Conservation (phyloP, 2,329 filamentous ascomycete genomes). For the Scorias spongiosa region DNA sequence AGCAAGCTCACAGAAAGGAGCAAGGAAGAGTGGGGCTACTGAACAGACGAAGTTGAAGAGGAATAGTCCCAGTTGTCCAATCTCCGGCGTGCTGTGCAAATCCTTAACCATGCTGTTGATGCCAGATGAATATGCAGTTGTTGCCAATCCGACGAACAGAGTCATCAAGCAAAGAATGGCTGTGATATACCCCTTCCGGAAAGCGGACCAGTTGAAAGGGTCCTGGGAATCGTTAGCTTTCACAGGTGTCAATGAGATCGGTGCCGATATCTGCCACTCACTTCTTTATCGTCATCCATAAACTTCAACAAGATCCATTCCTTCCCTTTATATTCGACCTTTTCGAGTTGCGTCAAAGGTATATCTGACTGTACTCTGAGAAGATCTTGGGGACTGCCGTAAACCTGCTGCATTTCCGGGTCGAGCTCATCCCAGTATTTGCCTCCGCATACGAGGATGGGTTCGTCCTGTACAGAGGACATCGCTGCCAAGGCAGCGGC, state of each 20-base stretch:
- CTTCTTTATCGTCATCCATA: slow-evolving; percentile 23
- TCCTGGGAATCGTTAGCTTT: slow-evolving; percentile 27
- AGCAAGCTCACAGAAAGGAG: slow-evolving; percentile 35
- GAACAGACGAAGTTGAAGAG: slow-evolving; percentile 36
- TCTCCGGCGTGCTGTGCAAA: slow-evolving; percentile 25
- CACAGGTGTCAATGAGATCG: neutral
- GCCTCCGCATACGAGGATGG: slow-evolving; percentile 26
- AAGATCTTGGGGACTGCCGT: slow-evolving; percentile 21
- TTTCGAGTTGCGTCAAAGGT: slow-evolving; percentile 32
- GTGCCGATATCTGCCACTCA: neutral
- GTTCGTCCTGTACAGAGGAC: slow-evolving; percentile 3
- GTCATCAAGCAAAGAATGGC: slow-evolving; percentile 37
- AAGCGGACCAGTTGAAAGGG: slow-evolving; percentile 34
- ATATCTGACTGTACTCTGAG: slow-evolving; percentile 33
- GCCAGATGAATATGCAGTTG: slow-evolving; percentile 37
- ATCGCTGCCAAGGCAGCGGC: neutral
- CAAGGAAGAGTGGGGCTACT: slow-evolving; percentile 32
- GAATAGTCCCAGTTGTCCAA: slow-evolving; percentile 36
- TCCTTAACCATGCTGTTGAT: slow-evolving; percentile 32
- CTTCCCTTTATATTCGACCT: slow-evolving; percentile 27
- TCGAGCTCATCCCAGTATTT: slow-evolving; percentile 19
- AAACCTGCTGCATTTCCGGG: slow-evolving; percentile 17
- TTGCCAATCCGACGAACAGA: slow-evolving; percentile 39
- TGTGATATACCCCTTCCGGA: slow-evolving; percentile 32
- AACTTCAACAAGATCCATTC: slow-evolving; percentile 34